These are phyloP conservation scores for Cordyceps fumosorosea DNA, from an alignment of 2,329 filamentous ascomycete genomes.

Conservation along the genomic window DNA sequence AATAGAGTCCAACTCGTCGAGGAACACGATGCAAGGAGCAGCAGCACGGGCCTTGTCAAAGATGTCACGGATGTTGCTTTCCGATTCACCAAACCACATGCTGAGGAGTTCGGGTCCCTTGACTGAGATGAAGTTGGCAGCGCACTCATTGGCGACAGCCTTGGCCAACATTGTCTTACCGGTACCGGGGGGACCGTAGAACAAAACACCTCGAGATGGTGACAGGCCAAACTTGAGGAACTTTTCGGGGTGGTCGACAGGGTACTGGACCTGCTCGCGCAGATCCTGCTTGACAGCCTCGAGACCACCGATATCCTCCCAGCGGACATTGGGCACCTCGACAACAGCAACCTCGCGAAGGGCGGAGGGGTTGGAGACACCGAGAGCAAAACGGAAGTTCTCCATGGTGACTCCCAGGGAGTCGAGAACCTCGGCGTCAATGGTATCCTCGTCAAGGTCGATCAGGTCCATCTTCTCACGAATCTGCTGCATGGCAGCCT, in stretches of 20 bases:
- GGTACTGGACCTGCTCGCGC: constrained; percentile 97
- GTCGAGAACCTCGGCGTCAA: constrained; percentile 96
- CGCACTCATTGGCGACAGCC: constrained; percentile 97
- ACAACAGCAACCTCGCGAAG: constrained; percentile 98
- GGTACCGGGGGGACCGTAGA: constrained; percentile 98
- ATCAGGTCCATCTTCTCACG: constrained; percentile 99
- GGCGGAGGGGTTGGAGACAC: constrained; percentile 96
- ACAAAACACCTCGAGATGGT: constrained; percentile 94
- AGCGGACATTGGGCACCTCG: constrained; percentile 97
- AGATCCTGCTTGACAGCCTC: constrained; percentile 99
- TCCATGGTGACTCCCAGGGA: constrained; percentile 99
- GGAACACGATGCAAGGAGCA: constrained; percentile 96
- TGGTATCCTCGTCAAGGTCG: constrained; percentile 97
- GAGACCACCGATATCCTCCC: constrained; percentile 99
- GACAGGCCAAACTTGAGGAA: constrained; percentile 99
- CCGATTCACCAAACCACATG: constrained; percentile 99
- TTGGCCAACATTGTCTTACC: constrained; percentile 99
- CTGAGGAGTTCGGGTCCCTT: constrained; percentile 97
- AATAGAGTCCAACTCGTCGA: constrained; percentile 97
- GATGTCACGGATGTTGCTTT: constrained; percentile 99
- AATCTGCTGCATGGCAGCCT: constrained; percentile 99
- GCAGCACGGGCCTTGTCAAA: constrained; percentile 99
- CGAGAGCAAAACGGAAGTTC: constrained; percentile 98
- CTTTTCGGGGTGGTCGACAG: constrained; percentile 98
- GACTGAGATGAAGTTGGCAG: constrained; percentile 99